These are phyloP conservation scores for Serendipita indica DNA, from an alignment of 768 basidiomycete genomes.

Conservation along the genomic window DNA sequence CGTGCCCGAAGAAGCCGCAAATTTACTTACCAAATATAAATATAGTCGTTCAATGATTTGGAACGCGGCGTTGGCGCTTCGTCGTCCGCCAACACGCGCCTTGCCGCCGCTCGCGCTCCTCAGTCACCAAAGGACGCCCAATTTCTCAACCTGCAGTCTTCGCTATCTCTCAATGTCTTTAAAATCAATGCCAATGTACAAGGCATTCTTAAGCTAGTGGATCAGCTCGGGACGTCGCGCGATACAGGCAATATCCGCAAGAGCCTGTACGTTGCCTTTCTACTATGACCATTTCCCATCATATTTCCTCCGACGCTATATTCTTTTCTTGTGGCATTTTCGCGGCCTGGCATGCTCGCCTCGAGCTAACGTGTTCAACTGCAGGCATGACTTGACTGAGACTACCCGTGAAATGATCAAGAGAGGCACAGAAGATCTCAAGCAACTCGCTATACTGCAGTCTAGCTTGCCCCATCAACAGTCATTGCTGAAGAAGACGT, in stretches of 20 bases:
- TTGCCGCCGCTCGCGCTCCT: slow-evolving; percentile 16
- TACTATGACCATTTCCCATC: background rate
- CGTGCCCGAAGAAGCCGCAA: too few relatives aligned
- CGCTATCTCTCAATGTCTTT: slow-evolving; percentile 85
- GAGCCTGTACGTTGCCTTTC: slow-evolving; percentile 50
- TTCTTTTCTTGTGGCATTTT: background rate
- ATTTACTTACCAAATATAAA: too few relatives aligned
- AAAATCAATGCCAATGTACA: slow-evolving; percentile 98
- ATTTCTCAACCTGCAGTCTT: slow-evolving; percentile 62
- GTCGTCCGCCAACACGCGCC: background rate
- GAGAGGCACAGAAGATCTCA: slow-evolving; percentile 82
- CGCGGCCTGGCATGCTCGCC: too few relatives aligned
- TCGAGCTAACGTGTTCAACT: background rate
- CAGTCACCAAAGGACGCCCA: slow-evolving; percentile 49
- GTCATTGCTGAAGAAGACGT: slow-evolving; percentile 78
- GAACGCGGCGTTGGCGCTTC: background rate
- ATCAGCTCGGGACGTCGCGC: slow-evolving; percentile 73
- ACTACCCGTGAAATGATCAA: slow-evolving; percentile 91
- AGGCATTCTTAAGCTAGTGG: slow-evolving; percentile 90
- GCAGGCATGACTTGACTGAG: slow-evolving; percentile 86
- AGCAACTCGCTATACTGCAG: slow-evolving; percentile 66
- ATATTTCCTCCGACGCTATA: background rate
- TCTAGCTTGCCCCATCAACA: slow-evolving; percentile 53
- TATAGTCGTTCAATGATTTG: slow-evolving; percentile 10
- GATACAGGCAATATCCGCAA: slow-evolving; percentile 71